Evolutionary conservation across 139 green algal species (phyloP), one percentile per base, ranked within the genome.

Genomic region (Astrephomene gubernaculifera): DNA sequence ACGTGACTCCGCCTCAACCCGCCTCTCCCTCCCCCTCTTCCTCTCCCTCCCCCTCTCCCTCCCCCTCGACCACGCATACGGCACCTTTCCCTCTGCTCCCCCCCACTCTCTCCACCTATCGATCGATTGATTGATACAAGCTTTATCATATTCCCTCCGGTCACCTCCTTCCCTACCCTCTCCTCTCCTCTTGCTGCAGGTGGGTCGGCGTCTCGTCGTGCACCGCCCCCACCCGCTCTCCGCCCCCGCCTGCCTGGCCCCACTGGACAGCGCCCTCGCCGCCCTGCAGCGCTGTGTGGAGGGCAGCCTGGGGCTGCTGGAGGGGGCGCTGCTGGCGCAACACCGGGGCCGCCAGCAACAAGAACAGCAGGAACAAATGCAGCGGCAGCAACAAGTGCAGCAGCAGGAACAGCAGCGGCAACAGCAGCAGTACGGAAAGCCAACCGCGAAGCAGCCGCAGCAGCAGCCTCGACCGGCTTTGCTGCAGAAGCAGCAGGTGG

Each of bases 261-360:
- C n/a, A 1, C 49, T 80, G 71, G 71, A 65, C 17, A 21, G 1
- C 6, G 71, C 71, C 22, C 45, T 45, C 6, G 45, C 31, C 4
- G 45, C 45, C n/a, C 49, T 80, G 33, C 71, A 80, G 71, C 71
- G 71, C 71, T 80, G 71, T n/a, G 71, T 80, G 10, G 71, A 65
- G 9, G 45, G 45, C 45, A 49, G 36, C 44, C 71, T 80, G n/a
- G 71, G 45, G 29, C 71, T 80, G 33, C n/a, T 80, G 29, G 71
- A 80, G 71, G n/a, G 14, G 1, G 33, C 71, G 1, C 43, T 80
- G 31, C n/a, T 80, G 71, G 71, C 71, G 22, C 71, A 80, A 31
- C 45, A 65, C n/a, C 45, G 17, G 57, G 17, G n/a, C n/a, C n/a
- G n/a, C n/a, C n/a, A 65, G 45, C 45, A 80, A 31, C 29, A n/a